Conservation (phyloP, 805 yeast genomes). For the Saccharomycopsis babjevae region DNA sequence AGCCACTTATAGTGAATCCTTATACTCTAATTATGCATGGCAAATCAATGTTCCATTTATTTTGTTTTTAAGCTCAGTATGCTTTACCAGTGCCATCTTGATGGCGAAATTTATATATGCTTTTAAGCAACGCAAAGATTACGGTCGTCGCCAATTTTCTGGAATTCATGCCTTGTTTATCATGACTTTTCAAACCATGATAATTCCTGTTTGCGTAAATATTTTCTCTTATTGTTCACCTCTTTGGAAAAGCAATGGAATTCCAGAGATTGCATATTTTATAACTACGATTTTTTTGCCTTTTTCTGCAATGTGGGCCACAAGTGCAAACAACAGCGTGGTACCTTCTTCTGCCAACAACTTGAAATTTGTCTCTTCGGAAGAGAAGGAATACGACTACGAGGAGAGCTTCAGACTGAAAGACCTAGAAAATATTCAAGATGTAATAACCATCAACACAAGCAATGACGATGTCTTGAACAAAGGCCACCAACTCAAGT, state of each 20-base stretch:
- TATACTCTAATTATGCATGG: slow-evolving; percentile 26
- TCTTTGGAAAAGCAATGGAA: slow-evolving; percentile 27
- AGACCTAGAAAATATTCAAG: slow-evolving; percentile 1
- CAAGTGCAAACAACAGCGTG: slow-evolving; percentile 41
- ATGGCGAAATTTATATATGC: slow-evolving; percentile 59
- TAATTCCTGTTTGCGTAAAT: slow-evolving; percentile 64
- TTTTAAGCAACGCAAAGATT: slow-evolving; percentile 54
- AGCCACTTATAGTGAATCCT: slow-evolving; percentile 24
- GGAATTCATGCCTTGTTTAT: slow-evolving; percentile 71
- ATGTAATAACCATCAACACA: slow-evolving; percentile 8
- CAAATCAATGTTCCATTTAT: slow-evolving; percentile 46
- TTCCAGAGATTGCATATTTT: slow-evolving; percentile 46
- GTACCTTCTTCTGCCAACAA: slow-evolving; percentile 31
- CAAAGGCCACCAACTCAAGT: not conserved
- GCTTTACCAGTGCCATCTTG: slow-evolving; percentile 50
- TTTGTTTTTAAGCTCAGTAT: slow-evolving; percentile 59
- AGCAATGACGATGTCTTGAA: slow-evolving; percentile 17
- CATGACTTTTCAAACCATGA: slow-evolving; percentile 73
- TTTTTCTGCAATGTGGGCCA: slow-evolving; percentile 82
- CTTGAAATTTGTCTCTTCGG: slow-evolving; percentile 10
- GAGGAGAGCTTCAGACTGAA: slow-evolving; percentile 11
- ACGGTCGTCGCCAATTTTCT: slow-evolving; percentile 79
- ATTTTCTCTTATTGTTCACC: slow-evolving; percentile 40
- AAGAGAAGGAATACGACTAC: slow-evolving; percentile 12
- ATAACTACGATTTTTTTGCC: slow-evolving; percentile 69